Evolutionary conservation across 106 monocot species (phyloP), one percentile per base, ranked within the genome.

Genomic region (Apostasia shenzhenica): DNA sequence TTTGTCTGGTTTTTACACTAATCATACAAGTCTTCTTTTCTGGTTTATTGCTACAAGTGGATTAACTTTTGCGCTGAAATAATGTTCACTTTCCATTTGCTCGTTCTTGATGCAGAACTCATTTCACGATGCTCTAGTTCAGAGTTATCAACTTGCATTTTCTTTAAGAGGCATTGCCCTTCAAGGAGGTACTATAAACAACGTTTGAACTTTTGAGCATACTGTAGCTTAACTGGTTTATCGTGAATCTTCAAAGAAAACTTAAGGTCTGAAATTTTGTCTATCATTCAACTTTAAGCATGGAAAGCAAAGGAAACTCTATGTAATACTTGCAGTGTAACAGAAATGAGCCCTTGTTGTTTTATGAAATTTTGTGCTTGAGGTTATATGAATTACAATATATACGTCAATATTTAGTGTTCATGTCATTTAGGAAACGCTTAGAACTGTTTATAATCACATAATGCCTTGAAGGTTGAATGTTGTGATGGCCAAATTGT

Each of bases 131-230:
- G 81, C 75, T 58, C 66, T 95, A 59, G 59, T 79, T 72, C 86
- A 76, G 38, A 88, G 88, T 61, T 95, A 91, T 82, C 95, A 95
- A 60, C 86, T 95, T 79, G 91, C 88, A 46, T 91, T 95, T 82
- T 83, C 95, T 12, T 74, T 95, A 64, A 81, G 88, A 77, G 75
- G 12, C 66, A 74, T 86, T 80, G 75, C 95, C 55, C 78, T 91
- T 68, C 46, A 61, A 58, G 79, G 48, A 78, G 89, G 80, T 70
- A 78, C 75, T 83, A 70, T 39, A 66, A 6, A 48, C 26, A n/a
- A 48, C 6, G 1, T 64, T 46, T 45, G 6, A 64, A 2, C 47
- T 47, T 43, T 61, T 64, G n/a, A 3, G 47, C 6, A n/a, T 12
- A 14, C 26, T 64, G 6, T 64, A 14, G 64, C 64, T 46, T 64